phyloP scores from a whole-genome alignment of 2,329 filamentous ascomycete species.

The Trichoderma semiorbis region DNA sequence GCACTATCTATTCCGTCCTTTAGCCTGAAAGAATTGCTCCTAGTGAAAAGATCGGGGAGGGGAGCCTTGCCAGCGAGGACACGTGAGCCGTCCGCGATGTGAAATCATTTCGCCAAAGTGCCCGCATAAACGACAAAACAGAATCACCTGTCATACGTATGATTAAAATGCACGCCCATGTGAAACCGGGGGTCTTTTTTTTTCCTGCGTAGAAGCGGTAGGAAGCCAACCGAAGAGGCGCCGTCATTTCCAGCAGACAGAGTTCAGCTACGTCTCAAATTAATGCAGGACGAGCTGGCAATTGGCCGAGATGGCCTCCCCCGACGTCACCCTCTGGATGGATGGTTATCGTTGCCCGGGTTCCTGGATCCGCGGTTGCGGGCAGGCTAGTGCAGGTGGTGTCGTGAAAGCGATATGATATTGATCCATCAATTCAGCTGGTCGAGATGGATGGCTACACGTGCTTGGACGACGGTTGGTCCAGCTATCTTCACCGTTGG shows the following conservation, averaged over 20 bases:
- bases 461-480: neutral
- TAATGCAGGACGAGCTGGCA: neutral
- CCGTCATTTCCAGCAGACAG: neutral
- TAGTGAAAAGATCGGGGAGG: neutral
- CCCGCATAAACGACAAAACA: constrained; percentile 4
- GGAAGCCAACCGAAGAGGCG: neutral
- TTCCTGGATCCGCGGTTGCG: constrained; percentile 2
- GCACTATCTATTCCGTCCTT: neutral
- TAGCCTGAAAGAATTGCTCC: neutral
- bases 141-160: constrained; percentile 11
- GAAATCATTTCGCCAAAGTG: constrained; percentile 15
- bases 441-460: neutral
- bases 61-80: neutral
- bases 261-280: constrained; percentile 14
- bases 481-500: neutral
- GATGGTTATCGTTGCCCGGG: neutral
- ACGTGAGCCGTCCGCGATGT: constrained; percentile 5
- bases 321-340: neutral
- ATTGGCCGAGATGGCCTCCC: neutral
- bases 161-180: neutral
- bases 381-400: neutral
- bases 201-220: neutral
- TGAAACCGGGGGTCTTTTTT: neutral
- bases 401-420: neutral
- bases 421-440: neutral